These are phyloP conservation scores for Boletus hoseneyae DNA, from an alignment of 1,284 basidiomycete species.

Conservation along the genomic window DNA sequence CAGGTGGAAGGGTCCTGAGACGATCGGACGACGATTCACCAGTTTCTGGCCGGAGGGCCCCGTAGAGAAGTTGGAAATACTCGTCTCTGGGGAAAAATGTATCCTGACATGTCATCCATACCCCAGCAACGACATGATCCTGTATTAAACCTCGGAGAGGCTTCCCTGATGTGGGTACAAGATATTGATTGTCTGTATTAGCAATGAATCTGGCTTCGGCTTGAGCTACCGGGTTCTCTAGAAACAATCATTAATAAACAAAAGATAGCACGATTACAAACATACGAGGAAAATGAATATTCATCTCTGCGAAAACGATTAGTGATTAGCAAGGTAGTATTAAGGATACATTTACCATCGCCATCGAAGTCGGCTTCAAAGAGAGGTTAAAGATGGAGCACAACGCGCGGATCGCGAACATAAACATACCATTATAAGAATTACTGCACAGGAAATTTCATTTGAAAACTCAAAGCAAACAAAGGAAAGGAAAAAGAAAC, in stretches of 20 bases:
- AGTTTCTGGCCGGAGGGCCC: slow-evolving; percentile 89
- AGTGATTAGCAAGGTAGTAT: slow-evolving; percentile 11
- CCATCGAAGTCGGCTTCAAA: slow-evolving; percentile 94
- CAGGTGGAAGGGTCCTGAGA: slow-evolving; percentile 83
- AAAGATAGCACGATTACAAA: slow-evolving; percentile 17
- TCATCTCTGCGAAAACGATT: slow-evolving; percentile 74
- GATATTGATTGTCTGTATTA: slow-evolving; percentile 98
- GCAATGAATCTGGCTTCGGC: slow-evolving; percentile 94
- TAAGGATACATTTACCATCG: slow-evolving; percentile 60
- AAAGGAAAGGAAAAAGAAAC: slow-evolving; percentile 27
- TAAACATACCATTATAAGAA: slow-evolving; percentile 84
- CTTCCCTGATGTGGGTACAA: slow-evolving; percentile 97
- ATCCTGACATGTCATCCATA: slow-evolving; percentile 98
- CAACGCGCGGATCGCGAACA: slow-evolving; percentile 7
- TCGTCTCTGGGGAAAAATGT: slow-evolving; percentile 94
- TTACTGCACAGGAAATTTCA: slow-evolving; percentile 54
- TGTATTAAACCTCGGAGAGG: slow-evolving; percentile 98
- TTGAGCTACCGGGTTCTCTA: slow-evolving; percentile 89
- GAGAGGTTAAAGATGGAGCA: slow-evolving; percentile 13
- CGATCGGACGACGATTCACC: slow-evolving; percentile 65
- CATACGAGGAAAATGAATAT: slow-evolving; percentile 97
- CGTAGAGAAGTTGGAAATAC: slow-evolving; percentile 96
- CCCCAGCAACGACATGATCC: slow-evolving; percentile 97
- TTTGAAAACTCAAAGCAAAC: slow-evolving; percentile 2
- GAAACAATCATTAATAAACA: slow-evolving; percentile 8